Evolutionary conservation across 352 stramenopile species (phyloP), one percentile per base, ranked within the genome.

Genomic region (Phytopythium montanum): DNA sequence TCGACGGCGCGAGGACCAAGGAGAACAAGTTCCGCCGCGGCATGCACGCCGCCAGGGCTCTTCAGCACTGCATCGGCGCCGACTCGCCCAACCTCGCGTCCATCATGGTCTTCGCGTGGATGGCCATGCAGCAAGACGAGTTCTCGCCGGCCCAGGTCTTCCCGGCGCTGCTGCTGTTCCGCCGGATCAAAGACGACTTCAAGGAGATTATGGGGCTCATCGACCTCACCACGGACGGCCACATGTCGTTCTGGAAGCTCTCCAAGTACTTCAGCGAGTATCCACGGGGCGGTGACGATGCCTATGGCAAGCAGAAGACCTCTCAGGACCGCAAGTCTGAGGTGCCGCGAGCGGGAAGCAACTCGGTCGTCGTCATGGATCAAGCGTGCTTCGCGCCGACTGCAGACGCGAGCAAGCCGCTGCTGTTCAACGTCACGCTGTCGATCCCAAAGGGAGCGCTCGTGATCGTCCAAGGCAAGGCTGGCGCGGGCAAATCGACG

Each of bases 401-500:
- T 28, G 54, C 33, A 16, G 68, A 69, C 52, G 21, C 55, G 38
- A 51, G 64, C 66, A 61, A 69, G n/a, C 45, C 61, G 77, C 85
- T 87, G 18, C 61, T 89, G 25, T 57, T 71, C 12, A 85, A 85
- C 45, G 65, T 89, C 29, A 85, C 70, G 12, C 63, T 90, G 29
- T 58, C 62, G 0, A 55, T 88, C 10, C 64, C 65, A 9, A 73
- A 64, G 2, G 78, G 81, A 0, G 72, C 85, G 23, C 73, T 90
- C 39, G 63, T 84, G 13, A 75, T 90, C 23, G 59, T 88, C 21
- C 71, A 81, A 46, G 81, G 81, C 21, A 77, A 78, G 38, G 79
- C 83, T 23, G 81, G 81, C 6, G 72, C 72, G 31, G 83, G 83
- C 52, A 92, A 92, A 61, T 86, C 79, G 5, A 71, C 82, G 8